These are phyloP conservation scores for Fusarium subtropicale DNA, from an alignment of 2,329 filamentous ascomycete species.

Conservation along the genomic window DNA sequence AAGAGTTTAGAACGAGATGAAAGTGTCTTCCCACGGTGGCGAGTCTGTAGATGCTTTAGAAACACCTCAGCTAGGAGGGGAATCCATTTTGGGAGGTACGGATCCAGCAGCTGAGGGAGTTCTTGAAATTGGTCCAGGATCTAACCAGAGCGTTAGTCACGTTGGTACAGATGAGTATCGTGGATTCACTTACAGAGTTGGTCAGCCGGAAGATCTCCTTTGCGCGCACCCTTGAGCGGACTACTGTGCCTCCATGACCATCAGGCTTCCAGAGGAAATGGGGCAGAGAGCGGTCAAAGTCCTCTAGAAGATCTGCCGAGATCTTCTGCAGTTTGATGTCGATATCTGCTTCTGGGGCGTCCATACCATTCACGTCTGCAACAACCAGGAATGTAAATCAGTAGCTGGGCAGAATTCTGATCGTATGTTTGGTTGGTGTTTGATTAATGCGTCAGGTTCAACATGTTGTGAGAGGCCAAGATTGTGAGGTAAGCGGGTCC, in stretches of 20 bases:
- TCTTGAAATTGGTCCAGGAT: slow-evolving; percentile 92
- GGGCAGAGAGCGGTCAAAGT: slow-evolving; percentile 66
- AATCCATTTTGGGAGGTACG: slow-evolving; percentile 80
- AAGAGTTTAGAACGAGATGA: slow-evolving; percentile 55
- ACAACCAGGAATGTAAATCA: neutral
- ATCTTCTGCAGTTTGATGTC: slow-evolving; percentile 72
- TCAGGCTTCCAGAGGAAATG: slow-evolving; percentile 66
- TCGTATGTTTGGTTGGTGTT: neutral
- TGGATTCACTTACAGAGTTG: slow-evolving; percentile 54
- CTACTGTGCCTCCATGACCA: slow-evolving; percentile 54
- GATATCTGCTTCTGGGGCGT: slow-evolving; percentile 68
- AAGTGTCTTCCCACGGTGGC: slow-evolving; percentile 55
- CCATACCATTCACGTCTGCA: slow-evolving; percentile 58
- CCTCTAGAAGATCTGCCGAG: slow-evolving; percentile 68
- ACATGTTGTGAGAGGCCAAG: slow-evolving; percentile 21
- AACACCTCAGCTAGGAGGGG: slow-evolving; percentile 81
- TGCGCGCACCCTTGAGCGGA: slow-evolving; percentile 63
- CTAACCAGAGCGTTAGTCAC: slow-evolving; percentile 45
- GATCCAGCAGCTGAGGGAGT: slow-evolving; percentile 91
- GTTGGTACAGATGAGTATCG: neutral
- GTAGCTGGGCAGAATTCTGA: neutral
- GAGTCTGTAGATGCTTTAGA: slow-evolving; percentile 70
- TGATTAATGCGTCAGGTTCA: slow-evolving; percentile 5
- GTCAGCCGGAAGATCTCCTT: slow-evolving; percentile 63
- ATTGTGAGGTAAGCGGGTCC: slow-evolving; percentile 30